phyloP scores from a whole-genome alignment of 179 eudicot species.

The Gypsophila paniculata region DNA sequence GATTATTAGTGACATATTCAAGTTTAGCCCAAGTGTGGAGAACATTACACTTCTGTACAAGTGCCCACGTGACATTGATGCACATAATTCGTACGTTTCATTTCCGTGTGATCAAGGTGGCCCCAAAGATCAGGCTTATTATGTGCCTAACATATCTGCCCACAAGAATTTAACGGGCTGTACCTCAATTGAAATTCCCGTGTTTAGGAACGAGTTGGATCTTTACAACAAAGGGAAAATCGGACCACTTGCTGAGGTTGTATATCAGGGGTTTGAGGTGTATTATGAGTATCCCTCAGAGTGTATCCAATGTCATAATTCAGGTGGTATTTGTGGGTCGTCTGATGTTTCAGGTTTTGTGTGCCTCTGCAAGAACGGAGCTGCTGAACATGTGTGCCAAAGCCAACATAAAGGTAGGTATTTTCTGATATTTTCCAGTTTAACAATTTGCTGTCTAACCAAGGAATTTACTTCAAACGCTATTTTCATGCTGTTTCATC shows the following conservation, averaged over 20 bases:
- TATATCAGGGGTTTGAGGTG: conserved; percentile 16
- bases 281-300: conserved; percentile 4
- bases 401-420: neutral
- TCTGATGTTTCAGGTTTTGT: neutral
- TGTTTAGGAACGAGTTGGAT: neutral
- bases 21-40: conserved; percentile 3
- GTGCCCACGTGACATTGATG: conserved; percentile 13
- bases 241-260: neutral
- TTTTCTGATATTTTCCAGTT: no score
- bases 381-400: neutral
- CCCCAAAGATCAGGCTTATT: neutral
- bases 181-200: neutral
- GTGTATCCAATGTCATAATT: neutral
- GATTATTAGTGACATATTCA: neutral
- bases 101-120: neutral
- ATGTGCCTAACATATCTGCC: neutral
- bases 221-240: neutral
- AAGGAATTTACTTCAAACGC: no score
- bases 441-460: no score
- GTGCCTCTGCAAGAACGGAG: neutral
- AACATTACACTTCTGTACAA: conserved; percentile 31
- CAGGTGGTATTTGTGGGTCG: conserved; percentile 22
- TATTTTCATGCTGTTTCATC: no score
- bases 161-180: neutral
- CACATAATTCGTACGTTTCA: neutral